Evolutionary conservation across 73 alveolate genomes (phyloP).

Genomic region (Tetrahymena borealis): DNA sequence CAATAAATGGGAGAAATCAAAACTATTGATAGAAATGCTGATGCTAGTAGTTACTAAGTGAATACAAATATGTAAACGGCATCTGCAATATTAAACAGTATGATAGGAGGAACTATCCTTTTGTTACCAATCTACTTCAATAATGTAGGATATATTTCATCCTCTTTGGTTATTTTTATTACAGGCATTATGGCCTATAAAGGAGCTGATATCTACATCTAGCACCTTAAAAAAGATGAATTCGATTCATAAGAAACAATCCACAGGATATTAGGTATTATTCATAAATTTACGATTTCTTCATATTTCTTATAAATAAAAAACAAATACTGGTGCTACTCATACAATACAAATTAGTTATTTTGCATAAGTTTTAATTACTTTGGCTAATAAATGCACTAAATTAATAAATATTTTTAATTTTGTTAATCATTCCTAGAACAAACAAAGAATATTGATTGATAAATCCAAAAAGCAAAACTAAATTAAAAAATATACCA

Average conservation of each 20-base stretch:
- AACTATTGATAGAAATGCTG: not conserved
- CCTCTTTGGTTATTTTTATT: not conserved
- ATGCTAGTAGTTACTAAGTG: not conserved
- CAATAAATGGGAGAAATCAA: not conserved
- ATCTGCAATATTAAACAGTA: not conserved
- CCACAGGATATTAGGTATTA: not conserved
- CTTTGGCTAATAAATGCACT: too few species aligned
- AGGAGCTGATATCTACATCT: not conserved
- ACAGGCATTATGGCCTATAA: not conserved
- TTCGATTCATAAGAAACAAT: not conserved
- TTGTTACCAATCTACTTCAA: not conserved
- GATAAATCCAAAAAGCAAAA: too few species aligned
- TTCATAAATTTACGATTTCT: too few species aligned
- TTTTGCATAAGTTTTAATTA: too few species aligned
- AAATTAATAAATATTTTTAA: too few species aligned
- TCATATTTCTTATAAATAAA: too few species aligned
- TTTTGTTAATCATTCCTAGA: too few species aligned
- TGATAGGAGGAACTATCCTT: not conserved
- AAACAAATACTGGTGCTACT: too few species aligned
- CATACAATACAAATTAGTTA: too few species aligned
- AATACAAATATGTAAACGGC: not conserved
- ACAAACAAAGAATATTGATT: too few species aligned
- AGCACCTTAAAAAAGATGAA: not conserved
- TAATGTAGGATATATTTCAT: not conserved
- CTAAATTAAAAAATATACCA: too few species aligned